Percentiles rank a stretch among this genome's conserved stretches.
Conservation (phyloP, 768 basidiomycete species). For the Podaxis sp. region DNA sequence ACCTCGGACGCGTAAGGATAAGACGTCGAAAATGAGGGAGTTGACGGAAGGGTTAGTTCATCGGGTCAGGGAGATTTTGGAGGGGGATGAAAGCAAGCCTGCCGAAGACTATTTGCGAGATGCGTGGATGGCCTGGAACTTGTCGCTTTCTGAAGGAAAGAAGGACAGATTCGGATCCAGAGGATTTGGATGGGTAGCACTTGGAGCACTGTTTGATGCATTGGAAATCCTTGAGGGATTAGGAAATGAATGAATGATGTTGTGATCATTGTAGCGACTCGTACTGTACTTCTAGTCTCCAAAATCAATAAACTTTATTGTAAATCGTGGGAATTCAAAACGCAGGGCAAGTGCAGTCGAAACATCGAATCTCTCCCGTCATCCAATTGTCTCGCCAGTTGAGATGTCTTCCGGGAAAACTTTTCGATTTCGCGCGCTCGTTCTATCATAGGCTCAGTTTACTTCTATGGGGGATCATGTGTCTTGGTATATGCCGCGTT, state of each 20-base stretch:
- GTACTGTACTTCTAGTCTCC: no score
- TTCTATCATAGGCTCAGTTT: background rate
- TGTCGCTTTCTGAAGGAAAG: conserved; percentile 31
- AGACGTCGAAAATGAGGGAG: conserved; percentile 55
- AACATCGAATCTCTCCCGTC: background rate
- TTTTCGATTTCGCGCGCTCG: background rate
- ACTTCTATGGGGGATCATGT: conserved; percentile 5
- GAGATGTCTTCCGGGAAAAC: background rate
- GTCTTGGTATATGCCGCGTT: background rate
- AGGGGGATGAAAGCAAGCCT: conserved; percentile 41
- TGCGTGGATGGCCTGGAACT: conserved; percentile 56
- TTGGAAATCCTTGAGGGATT: conserved; percentile 19
- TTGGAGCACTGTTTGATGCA: conserved; percentile 56
- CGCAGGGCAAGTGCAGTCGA: background rate
- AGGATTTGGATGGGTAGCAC: conserved; percentile 59
- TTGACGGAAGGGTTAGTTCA: conserved; percentile 52
- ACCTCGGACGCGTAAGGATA: conserved; percentile 47
- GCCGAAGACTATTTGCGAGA: conserved; percentile 39
- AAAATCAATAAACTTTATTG: no score
- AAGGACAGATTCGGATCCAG: conserved; percentile 48
- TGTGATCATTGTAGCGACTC: no score
- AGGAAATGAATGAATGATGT: background rate
- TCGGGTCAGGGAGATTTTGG: conserved; percentile 45
- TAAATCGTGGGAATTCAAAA: background rate
- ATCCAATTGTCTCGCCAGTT: background rate